Evolutionary conservation across 2,329 filamentous ascomycete genomes (phyloP), one percentile per base, ranked within the genome.

Genomic region (Huntiella decipiens): DNA sequence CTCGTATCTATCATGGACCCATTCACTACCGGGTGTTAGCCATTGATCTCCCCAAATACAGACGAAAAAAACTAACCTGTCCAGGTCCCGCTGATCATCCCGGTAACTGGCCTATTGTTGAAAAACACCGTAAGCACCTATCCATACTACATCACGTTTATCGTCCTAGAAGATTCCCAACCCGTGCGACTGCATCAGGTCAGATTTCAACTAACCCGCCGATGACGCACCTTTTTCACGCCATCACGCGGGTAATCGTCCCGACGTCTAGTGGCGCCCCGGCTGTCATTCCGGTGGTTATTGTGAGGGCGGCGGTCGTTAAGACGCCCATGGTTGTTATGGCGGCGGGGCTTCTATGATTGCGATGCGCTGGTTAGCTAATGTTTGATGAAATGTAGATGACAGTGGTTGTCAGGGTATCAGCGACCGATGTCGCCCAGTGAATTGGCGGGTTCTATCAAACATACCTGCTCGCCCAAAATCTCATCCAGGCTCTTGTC

Each of bases 1-100:
- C 60, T 91, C 82, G 60, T 77, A 93, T 59, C 78, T 82, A 65
- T 93, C 84, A 61, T 95, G 87, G 54, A 94, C 84, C 87, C 87
- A 95, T 68, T 93, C 86, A 58, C 84, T 84, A 39, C 28, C 4
- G 6, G 12, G 13, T 31, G 12, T 17, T 34, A 7, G 10, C 36
- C 36, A 44, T 32, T 37, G 15, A 17, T 38, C 22, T 10, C 22
- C 22, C 22, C 6, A 28, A 28, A 28, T 7, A 28, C 6, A 28
- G 7, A 7, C 22, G n/a, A 16, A 16, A 6, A 43, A 7, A 42
- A 64, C 73, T 51, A 61, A 85, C 80, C 74, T 74, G 61, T 85
- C 79, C 56, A 84, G 66, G 60, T 79, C 77, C 63, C 74, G 70
- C 51, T 69, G 66, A 51, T 80, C 74, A 53, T 72, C 68, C 61